Base-by-base conservation (phyloP, 805 yeast genomes). In the Ogataea ganodermae region DNA sequence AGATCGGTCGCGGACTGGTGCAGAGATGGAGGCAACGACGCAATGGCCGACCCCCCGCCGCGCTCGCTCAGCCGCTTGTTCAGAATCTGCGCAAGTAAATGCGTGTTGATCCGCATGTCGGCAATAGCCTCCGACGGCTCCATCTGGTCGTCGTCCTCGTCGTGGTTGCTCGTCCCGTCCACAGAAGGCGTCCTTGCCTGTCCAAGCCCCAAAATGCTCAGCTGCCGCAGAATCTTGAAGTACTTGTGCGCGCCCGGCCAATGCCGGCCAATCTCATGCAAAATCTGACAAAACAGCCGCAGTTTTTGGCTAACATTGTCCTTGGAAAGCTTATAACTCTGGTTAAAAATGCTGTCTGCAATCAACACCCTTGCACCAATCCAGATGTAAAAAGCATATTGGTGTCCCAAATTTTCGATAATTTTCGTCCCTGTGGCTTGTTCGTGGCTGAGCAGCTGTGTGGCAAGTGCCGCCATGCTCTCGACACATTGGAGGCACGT, bases 71-170 rank as follows among this genome's bases (percentile, higher is more conserved):
- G 56, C 17, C 56, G 45, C 43, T 61, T 57, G 35, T 59, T 59
- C 46, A 64, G 55, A 61, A 64, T 61, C 42, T 56, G 57, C n/a
- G 66, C 49, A 18, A 65, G 44, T 3, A 63, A 58, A 48, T 64
- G 66, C 13, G 67, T 62, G 18, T 64, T 65, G 23, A 64, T 57
- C 32, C 66, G 56, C 63, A 65, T 63, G 46, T 65, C 69, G 1
- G 68, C 58, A 33, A 71, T 65, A 13, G 72, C 73, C 42, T 61
- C 62, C 10, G 67, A 65, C 3, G 71, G 71, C 39, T 66, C 70
- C 44, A 65, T 63, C 43, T 65, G 53, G 14, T 62, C 63, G 36
- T 58, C 63, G n/a, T 57, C 59, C 17, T 58, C 63, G 9, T 54
- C 61, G 38, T 41, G 57, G 35, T 58, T 61, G 49, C 35, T 33